Percentiles rank a stretch among this genome's conserved stretches.
Evolutionary conservation across 805 yeast species (phyloP).

Genomic region (Kuraishia ogatae): DNA sequence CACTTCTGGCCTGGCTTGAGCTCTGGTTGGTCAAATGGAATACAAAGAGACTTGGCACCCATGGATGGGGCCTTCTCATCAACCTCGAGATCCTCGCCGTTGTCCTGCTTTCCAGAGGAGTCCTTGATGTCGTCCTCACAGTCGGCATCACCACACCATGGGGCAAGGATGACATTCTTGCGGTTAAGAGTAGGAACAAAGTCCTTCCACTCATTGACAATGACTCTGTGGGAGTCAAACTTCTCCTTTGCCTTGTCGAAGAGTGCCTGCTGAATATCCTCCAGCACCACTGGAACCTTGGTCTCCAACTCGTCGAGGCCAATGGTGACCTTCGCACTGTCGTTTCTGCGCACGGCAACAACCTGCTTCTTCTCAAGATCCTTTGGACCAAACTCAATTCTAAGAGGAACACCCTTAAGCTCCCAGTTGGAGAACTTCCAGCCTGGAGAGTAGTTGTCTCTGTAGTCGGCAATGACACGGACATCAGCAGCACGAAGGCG

Average conservation of each 20-base stretch:
- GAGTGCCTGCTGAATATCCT: slow-evolving; percentile 69
- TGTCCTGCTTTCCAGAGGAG: slow-evolving; percentile 68
- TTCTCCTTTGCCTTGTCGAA: slow-evolving; percentile 72
- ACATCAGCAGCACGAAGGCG: slow-evolving; percentile 53
- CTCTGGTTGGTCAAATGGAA: slow-evolving; percentile 87
- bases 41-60: slow-evolving; percentile 99
- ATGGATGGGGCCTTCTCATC: slow-evolving; percentile 97
- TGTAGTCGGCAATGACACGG: slow-evolving; percentile 77
- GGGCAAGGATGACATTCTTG: slow-evolving; percentile 85
- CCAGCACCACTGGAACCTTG: slow-evolving; percentile 68
- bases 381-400: slow-evolving; percentile 95
- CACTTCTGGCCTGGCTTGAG: slow-evolving; percentile 76
- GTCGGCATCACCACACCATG: slow-evolving; percentile 94
- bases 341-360: slow-evolving; percentile 89
- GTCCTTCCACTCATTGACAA: slow-evolving; percentile 80
- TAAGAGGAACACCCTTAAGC: slow-evolving; percentile 89
- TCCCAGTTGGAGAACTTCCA: slow-evolving; percentile 99
- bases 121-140: slow-evolving; percentile 98
- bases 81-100: slow-evolving; percentile 76
- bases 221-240: slow-evolving; percentile 76
- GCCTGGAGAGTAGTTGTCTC: slow-evolving; percentile 95
- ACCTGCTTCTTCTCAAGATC: slow-evolving; percentile 77
- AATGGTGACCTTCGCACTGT: slow-evolving; percentile 64
- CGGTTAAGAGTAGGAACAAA: slow-evolving; percentile 88
- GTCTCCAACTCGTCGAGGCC: slow-evolving; percentile 56